phyloP scores from a whole-genome alignment of 192 early-diverging fungal species.

The Allomyces arbusculus region DNA sequence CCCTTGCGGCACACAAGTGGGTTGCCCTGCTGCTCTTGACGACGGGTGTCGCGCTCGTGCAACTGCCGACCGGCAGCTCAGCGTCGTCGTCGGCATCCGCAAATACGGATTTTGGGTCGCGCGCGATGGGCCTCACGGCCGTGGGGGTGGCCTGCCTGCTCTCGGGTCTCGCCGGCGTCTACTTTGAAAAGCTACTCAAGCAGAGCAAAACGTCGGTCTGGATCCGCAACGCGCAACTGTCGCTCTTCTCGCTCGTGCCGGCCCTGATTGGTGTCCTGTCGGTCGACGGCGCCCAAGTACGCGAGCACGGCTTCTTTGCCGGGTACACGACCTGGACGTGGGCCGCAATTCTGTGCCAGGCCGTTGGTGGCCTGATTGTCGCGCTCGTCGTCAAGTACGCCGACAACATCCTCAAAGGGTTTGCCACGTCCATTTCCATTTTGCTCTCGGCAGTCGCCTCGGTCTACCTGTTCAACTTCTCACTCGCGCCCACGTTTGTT shows the following conservation, averaged over 20 bases:
- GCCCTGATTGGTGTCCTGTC: slow-evolving; percentile 60
- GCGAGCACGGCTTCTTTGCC: slow-evolving; percentile 70
- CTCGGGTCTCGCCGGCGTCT: slow-evolving; percentile 93
- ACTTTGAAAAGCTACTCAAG: slow-evolving; percentile 97
- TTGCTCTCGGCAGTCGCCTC: slow-evolving; percentile 70
- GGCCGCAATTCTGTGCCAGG: slow-evolving; percentile 68
- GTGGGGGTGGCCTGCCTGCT: slow-evolving; percentile 69
- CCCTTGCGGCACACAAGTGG: slow-evolving; percentile 57
- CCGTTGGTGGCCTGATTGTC: slow-evolving; percentile 81
- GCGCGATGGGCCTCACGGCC: slow-evolving; percentile 43
- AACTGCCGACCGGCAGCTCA: slow-evolving; percentile 32
- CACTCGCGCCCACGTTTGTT: slow-evolving; percentile 46
- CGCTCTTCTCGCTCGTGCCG: slow-evolving; percentile 57
- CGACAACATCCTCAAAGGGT: slow-evolving; percentile 98
- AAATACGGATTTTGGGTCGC: neutral
- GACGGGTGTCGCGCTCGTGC: slow-evolving; percentile 69
- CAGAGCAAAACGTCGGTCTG: slow-evolving; percentile 59
- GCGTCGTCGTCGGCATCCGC: neutral
- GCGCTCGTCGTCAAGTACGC: slow-evolving; percentile 95
- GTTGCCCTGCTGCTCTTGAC: slow-evolving; percentile 60
- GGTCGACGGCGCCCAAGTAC: slow-evolving; percentile 49
- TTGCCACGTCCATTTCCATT: slow-evolving; percentile 91
- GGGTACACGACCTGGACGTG: slow-evolving; percentile 70
- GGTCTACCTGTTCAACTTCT: slow-evolving; percentile 63
- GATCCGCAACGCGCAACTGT: slow-evolving; percentile 83